A percentile compares a stretch with the other conserved stretches of the same genome.
Conservation (phyloP, 352 stramenopile genomes). For the Phytopythium litorale region DNA sequence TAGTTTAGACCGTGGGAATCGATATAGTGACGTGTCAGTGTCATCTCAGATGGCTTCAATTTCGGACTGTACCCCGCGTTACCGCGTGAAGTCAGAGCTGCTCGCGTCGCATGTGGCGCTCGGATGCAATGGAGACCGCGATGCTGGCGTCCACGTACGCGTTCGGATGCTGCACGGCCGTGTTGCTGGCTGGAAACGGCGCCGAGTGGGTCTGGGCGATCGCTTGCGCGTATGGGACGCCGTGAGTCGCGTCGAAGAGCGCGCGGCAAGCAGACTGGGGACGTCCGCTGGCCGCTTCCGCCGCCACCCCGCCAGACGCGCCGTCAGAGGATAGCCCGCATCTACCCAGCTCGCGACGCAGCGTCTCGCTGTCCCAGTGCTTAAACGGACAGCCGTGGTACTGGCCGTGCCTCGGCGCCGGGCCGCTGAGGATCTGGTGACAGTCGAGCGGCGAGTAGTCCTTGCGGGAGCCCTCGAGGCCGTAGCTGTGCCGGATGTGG, state of each 20-base stretch:
- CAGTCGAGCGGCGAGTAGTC: conserved; percentile 67
- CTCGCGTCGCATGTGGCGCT: background rate
- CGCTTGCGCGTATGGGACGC: conserved; percentile 11
- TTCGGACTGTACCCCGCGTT: background rate
- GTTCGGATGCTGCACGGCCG: conserved; percentile 51
- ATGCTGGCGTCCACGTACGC: conserved; percentile 42
- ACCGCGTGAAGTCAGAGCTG: background rate
- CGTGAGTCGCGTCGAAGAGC: conserved; percentile 49
- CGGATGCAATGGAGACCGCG: background rate
- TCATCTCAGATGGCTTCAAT: background rate
- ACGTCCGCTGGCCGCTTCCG: conserved; percentile 25
- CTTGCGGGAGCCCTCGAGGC: conserved; percentile 68
- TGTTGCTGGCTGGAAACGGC: background rate
- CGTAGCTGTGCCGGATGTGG: conserved; percentile 86
- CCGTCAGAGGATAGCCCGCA: conserved; percentile 14
- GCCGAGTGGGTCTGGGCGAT: background rate
- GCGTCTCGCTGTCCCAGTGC: conserved; percentile 49
- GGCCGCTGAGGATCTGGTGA: conserved; percentile 43
- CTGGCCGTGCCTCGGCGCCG: conserved; percentile 50
- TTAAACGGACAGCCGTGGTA: conserved; percentile 83
- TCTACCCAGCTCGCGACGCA: conserved; percentile 41
- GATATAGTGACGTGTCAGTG: conserved; percentile 2
- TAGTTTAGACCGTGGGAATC: background rate
- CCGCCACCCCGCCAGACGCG: conserved; percentile 29
- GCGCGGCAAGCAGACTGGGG: conserved; percentile 38